These are phyloP conservation scores for Rhodamnia rubescens DNA, from an alignment of 345 rosid genomes.

Conservation along the genomic window DNA sequence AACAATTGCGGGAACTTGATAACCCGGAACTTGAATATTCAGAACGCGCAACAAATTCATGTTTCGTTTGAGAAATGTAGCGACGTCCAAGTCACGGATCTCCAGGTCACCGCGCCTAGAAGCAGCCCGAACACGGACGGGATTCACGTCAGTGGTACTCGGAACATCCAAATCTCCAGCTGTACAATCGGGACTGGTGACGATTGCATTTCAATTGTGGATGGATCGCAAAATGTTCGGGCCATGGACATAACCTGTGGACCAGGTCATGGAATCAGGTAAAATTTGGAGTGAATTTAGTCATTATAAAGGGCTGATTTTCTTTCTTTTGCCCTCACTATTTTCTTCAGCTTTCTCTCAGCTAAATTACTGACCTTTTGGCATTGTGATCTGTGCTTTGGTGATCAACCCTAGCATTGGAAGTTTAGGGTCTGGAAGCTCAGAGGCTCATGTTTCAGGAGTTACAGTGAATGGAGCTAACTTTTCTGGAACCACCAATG, in stretches of 20 bases:
- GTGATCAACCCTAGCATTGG: constrained; percentile 42
- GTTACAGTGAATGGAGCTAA: constrained; percentile 57
- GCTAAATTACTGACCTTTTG: background rate
- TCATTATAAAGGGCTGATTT: background rate
- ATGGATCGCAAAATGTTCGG: constrained; percentile 40
- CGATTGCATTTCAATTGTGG: constrained; percentile 70
- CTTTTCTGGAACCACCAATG: constrained; percentile 60
- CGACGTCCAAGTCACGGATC: constrained; percentile 36
- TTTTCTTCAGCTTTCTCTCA: background rate
- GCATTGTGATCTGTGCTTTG: background rate
- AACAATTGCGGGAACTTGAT: constrained; percentile 34
- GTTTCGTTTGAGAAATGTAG: constrained; percentile 41
- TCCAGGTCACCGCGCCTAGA: constrained; percentile 41
- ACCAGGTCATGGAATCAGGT: constrained; percentile 80
- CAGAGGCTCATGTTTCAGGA: constrained; percentile 57
- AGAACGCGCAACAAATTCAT: constrained; percentile 71
- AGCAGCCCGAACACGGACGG: constrained; percentile 91
- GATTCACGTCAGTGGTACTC: constrained; percentile 56
- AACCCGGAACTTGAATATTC: constrained; percentile 38
- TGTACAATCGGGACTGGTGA: constrained; percentile 76
- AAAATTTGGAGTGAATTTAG: background rate
- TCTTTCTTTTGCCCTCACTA: background rate
- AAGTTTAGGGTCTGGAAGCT: constrained; percentile 48
- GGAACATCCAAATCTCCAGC: constrained; percentile 43
- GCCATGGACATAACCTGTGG: constrained; percentile 45